These are phyloP conservation scores for Friedmanniomyces simplex DNA, from an alignment of 495 filamentous ascomycete genomes.

Conservation along the genomic window DNA sequence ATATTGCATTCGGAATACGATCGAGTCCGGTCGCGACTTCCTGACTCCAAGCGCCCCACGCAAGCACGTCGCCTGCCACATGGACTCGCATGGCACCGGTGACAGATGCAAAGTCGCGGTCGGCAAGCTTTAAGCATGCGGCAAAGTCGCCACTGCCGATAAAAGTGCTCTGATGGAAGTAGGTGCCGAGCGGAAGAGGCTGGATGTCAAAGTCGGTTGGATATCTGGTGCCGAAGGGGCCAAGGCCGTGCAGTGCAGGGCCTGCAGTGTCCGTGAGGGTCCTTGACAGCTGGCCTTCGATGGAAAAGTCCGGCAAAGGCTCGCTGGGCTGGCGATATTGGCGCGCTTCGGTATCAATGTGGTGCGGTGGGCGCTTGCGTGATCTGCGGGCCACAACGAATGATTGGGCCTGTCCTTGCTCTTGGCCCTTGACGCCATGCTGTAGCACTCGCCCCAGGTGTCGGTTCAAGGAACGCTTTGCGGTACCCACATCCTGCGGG, in stretches of 20 bases:
- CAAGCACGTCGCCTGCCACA: slow-evolving; percentile 8
- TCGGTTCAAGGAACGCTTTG: background rate
- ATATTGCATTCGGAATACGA: background rate
- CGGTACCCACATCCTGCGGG: background rate
- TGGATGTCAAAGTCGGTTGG: slow-evolving; percentile 63
- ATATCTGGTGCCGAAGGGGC: slow-evolving; percentile 52
- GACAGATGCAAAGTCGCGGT: slow-evolving; percentile 37
- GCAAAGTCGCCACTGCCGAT: slow-evolving; percentile 61
- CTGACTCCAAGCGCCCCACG: slow-evolving; percentile 30
- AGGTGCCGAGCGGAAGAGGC: slow-evolving; percentile 56
- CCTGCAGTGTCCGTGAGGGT: background rate
- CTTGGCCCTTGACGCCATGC: too few relatives aligned
- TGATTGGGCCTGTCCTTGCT: background rate
- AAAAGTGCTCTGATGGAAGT: slow-evolving; percentile 66
- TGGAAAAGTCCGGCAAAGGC: slow-evolving; percentile 18
- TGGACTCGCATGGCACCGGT: slow-evolving; percentile 23
- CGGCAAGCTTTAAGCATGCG: slow-evolving; percentile 13
- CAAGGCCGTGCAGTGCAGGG: slow-evolving; percentile 43
- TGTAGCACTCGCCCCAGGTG: background rate
- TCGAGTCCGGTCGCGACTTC: slow-evolving; percentile 12
- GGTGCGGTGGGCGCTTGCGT: slow-evolving; percentile 23
- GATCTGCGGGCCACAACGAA: slow-evolving; percentile 6
- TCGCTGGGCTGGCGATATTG: slow-evolving; percentile 32
- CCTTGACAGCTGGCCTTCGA: background rate
- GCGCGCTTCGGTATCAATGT: slow-evolving; percentile 26